Conservation (phyloP, 805 yeast species). For the Candida boleticola region DNA sequence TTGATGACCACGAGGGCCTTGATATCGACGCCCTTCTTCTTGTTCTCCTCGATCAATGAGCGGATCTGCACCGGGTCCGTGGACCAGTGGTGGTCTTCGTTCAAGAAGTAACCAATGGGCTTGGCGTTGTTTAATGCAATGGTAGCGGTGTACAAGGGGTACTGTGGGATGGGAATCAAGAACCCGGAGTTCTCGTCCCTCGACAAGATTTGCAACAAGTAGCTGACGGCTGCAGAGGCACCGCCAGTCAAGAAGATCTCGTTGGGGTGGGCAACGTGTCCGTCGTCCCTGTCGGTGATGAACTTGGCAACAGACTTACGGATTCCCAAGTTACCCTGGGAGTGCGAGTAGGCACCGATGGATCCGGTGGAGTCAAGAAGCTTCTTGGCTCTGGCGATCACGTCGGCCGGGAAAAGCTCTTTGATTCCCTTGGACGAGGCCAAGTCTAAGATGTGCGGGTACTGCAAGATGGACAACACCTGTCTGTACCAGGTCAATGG, state of each 20-base stretch:
- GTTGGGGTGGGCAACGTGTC: constrained; percentile 54
- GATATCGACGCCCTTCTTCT: constrained; percentile 54
- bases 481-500: constrained; percentile 96
- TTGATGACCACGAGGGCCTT: constrained; percentile 88
- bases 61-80: constrained; percentile 68
- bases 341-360: constrained; percentile 92
- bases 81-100: constrained; percentile 83
- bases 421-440: constrained; percentile 25
- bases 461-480: constrained; percentile 80
- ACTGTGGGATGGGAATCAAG: constrained; percentile 96
- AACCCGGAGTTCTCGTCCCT: constrained; percentile 68
- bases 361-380: constrained; percentile 69
- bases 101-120: constrained; percentile 82
- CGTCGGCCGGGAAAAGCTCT: constrained; percentile 58
- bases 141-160: constrained; percentile 95
- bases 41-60: constrained; percentile 47
- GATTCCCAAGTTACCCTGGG: constrained; percentile 78
- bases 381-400: constrained; percentile 62
- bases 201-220: constrained; percentile 69
- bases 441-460: constrained; percentile 61
- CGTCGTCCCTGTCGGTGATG: constrained; percentile 76
- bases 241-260: constrained; percentile 87
- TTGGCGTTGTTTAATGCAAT: constrained; percentile 79
- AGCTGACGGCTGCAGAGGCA: constrained; percentile 91
- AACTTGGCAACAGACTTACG: constrained; percentile 80